A percentile compares a stretch with the other conserved stretches of the same genome.
phyloP scores from a whole-genome alignment of 2,329 filamentous ascomycete genomes.

The Fusarium sp. region DNA sequence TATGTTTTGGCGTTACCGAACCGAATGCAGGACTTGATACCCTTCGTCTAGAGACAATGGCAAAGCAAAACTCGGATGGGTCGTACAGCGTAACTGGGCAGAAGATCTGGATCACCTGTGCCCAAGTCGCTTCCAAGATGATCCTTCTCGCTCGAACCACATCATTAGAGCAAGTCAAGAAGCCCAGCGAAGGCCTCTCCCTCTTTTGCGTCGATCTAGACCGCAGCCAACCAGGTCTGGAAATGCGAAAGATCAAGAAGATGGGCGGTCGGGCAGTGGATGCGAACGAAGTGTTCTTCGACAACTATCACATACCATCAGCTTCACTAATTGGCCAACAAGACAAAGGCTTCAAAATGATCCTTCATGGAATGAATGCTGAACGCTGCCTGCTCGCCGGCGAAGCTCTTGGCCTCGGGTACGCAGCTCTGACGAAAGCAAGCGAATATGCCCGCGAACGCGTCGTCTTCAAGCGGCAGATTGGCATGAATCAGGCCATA shows the following conservation, averaged over 20 bases:
- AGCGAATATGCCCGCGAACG: slow-evolving; percentile 74
- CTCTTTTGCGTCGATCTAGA: slow-evolving; percentile 86
- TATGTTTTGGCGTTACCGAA: slow-evolving; percentile 88
- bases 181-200: slow-evolving; percentile 79
- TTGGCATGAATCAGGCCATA: slow-evolving; percentile 74
- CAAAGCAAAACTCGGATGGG: slow-evolving; percentile 63
- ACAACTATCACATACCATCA: slow-evolving; percentile 75
- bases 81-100: slow-evolving; percentile 78
- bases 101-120: slow-evolving; percentile 91
- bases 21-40: slow-evolving; percentile 85
- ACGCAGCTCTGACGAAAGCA: slow-evolving; percentile 73
- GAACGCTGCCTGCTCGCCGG: slow-evolving; percentile 81
- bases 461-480: slow-evolving; percentile 72
- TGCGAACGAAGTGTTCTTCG: slow-evolving; percentile 90
- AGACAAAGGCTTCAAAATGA: slow-evolving; percentile 81
- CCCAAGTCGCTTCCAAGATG: slow-evolving; percentile 86
- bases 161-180: slow-evolving; percentile 72
- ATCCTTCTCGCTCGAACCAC: slow-evolving; percentile 83
- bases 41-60: slow-evolving; percentile 73
- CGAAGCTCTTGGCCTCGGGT: slow-evolving; percentile 83
- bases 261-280: slow-evolving; percentile 88
- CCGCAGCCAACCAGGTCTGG: slow-evolving; percentile 66
- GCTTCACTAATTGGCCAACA: slow-evolving; percentile 76
- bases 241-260: slow-evolving; percentile 80
- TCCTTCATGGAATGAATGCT: slow-evolving; percentile 84